Evolutionary conservation across 495 filamentous ascomycete genomes (phyloP).

Genomic region (Astrothelium macrocarpum): DNA sequence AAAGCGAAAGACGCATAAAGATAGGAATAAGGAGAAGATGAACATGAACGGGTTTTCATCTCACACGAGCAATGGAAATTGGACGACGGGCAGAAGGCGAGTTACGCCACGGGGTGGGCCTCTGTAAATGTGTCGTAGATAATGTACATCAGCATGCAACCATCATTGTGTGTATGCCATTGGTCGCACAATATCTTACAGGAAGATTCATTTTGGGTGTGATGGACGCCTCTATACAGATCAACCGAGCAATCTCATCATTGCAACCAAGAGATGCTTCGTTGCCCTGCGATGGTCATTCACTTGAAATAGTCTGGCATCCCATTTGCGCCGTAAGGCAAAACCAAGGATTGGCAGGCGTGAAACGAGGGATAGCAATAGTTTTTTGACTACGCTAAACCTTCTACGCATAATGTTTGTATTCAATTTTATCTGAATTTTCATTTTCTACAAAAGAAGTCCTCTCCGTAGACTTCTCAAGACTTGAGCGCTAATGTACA

Average conservation of each 20-base stretch:
- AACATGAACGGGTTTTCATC: not conserved
- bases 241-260: too few species aligned
- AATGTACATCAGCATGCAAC: not conserved
- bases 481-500: not conserved
- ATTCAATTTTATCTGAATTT: not conserved
- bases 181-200: too few species aligned
- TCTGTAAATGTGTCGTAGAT: not conserved
- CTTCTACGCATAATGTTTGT: not conserved
- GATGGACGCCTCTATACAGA: too few species aligned
- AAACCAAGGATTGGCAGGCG: too few species aligned
- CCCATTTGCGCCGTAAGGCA: too few species aligned
- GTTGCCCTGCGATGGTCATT: too few species aligned
- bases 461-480: not conserved
- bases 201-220: too few species aligned
- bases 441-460: not conserved
- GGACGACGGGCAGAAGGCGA: not conserved
- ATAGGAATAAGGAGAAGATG: not conserved
- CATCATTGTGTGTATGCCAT: too few species aligned
- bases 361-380: too few species aligned
- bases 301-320: too few species aligned
- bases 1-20: constrained; percentile 10
- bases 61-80: not conserved
- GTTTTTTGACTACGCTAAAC: too few species aligned
- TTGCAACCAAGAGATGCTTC: too few species aligned
- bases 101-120: not conserved